Base-by-base conservation (phyloP, 306 rosid genomes). In the Trichosanthes truncata region DNA sequence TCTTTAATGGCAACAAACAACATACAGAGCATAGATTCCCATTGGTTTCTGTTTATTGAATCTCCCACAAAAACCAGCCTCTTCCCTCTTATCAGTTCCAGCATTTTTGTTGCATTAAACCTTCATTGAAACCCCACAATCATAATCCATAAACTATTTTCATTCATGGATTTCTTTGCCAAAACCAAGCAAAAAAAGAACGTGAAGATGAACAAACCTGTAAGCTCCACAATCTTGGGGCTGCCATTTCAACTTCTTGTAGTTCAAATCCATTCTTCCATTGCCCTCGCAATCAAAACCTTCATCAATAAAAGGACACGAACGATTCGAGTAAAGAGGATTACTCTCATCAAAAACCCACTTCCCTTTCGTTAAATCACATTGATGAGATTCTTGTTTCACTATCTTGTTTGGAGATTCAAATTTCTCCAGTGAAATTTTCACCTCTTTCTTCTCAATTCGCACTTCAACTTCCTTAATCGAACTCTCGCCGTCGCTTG, bases 1-100 rank as follows among this genome's bases (percentile, higher is more conserved):
- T 92, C 93, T 78, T 79, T 87, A 73, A 92, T 76, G 77, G 86
- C 97, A 79, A 90, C 69, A 80, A 87, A 77, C 82, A 95, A 84
- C 97, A 95, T 82, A 81, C 98, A 95, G 57, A 95, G 35, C 91
- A 95, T 88, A 71, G 98, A 92, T 79, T 95, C 98, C 98, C 98
- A 95, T 80, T 95, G 98, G 63, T 95, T 95, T 81, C 97, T 88
- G 79, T 92, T 95, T 66, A 95, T 86, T 13, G 98, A 95, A 87
- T 95, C 98, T 12, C 97, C 98, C 85, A 91, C 97, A 84, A 95
- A 95, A 79, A 95, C 98, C 79, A 95, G 86, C 33, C 97, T 85
- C 86, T 95, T 95, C 78, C 98, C 97, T 89, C 96, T 89, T 5
- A 95, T 86, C 82, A 84, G 29, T 83, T 92, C 93, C 90, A 95